A percentile compares a stretch with the other conserved stretches of the same genome.
Conservation (phyloP, 805 yeast species). For the Cyberlindnera bimundalis region DNA sequence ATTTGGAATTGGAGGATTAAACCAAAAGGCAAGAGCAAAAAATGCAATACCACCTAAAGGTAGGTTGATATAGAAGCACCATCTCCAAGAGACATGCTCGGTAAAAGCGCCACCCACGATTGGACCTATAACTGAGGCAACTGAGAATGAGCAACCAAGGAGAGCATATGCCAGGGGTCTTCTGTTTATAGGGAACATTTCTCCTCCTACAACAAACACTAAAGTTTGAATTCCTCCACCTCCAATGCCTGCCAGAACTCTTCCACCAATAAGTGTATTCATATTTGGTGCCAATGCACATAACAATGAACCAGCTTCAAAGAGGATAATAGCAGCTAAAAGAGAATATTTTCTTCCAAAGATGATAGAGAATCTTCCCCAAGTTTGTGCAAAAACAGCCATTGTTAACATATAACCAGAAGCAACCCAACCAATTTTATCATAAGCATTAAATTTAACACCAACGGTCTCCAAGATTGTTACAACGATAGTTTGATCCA, state of each 20-base stretch:
- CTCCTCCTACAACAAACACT: constrained; percentile 54
- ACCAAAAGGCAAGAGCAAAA: constrained; percentile 30
- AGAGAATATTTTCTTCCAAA: constrained; percentile 54
- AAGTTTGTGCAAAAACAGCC: constrained; percentile 49
- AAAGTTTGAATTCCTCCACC: constrained; percentile 64
- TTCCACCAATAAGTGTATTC: constrained; percentile 63
- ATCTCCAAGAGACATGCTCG: constrained; percentile 59
- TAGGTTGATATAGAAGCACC: constrained; percentile 63
- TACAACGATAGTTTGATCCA: constrained; percentile 56
- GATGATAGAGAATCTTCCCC: constrained; percentile 54
- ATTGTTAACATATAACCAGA: constrained; percentile 52
- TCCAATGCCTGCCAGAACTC: constrained; percentile 71
- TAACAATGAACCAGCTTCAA: constrained; percentile 60
- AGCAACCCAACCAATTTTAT: constrained; percentile 56
- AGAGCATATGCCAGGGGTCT: constrained; percentile 22
- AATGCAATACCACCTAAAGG: constrained; percentile 52
- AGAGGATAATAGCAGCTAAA: constrained; percentile 44
- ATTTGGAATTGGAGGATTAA: constrained; percentile 40
- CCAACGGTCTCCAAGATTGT: constrained; percentile 50
- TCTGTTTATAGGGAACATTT: constrained; percentile 36
- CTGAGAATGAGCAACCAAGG: constrained; percentile 35
- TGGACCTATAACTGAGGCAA: constrained; percentile 58
- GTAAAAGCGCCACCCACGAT: constrained; percentile 65
- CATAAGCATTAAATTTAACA: constrained; percentile 44
- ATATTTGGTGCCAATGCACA: constrained; percentile 52